Percentiles rank a stretch among this genome's conserved stretches.
These are phyloP conservation scores for Alternaria arbusti DNA, from an alignment of 2,329 filamentous ascomycete genomes.

Conservation along the genomic window DNA sequence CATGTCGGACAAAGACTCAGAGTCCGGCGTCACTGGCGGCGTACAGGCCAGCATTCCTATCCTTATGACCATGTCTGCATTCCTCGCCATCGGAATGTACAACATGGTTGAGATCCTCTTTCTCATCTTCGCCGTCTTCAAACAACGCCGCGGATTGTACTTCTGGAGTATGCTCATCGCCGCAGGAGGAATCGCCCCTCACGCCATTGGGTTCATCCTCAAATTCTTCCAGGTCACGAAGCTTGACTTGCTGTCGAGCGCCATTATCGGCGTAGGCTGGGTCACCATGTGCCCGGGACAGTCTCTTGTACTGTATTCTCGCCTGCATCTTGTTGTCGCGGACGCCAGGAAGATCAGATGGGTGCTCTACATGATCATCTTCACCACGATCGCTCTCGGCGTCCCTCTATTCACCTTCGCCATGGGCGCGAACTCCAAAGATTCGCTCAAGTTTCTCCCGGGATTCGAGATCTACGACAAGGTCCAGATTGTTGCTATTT, in stretches of 20 bases:
- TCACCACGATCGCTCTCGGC: conserved; percentile 52
- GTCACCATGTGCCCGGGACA: conserved; percentile 66
- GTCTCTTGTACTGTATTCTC: conserved; percentile 65
- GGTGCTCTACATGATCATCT: conserved; percentile 63
- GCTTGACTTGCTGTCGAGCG: conserved; percentile 25
- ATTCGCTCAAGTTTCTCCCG: conserved; percentile 31
- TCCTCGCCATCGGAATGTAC: conserved; percentile 37
- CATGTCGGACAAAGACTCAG: not conserved
- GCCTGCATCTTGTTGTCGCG: conserved; percentile 62
- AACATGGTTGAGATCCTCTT: conserved; percentile 32
- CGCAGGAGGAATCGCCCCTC: conserved; percentile 51
- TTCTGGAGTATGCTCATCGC: conserved; percentile 55
- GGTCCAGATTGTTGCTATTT: conserved; percentile 47
- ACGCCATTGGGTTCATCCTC: conserved; percentile 53
- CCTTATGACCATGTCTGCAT: conserved; percentile 26
- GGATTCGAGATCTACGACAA: conserved; percentile 45
- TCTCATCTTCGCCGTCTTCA: conserved; percentile 52
- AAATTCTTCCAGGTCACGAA: conserved; percentile 41
- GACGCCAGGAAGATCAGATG: conserved; percentile 48
- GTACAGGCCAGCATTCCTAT: conserved; percentile 3
- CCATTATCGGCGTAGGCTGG: conserved; percentile 48
- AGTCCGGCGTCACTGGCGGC: not conserved
- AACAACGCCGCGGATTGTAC: conserved; percentile 53
- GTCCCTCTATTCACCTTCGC: conserved; percentile 55
- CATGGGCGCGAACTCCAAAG: conserved; percentile 55